These are phyloP conservation scores for Arabidopsis lyrata DNA, from an alignment of 441 rosid species.

Conservation along the genomic window DNA sequence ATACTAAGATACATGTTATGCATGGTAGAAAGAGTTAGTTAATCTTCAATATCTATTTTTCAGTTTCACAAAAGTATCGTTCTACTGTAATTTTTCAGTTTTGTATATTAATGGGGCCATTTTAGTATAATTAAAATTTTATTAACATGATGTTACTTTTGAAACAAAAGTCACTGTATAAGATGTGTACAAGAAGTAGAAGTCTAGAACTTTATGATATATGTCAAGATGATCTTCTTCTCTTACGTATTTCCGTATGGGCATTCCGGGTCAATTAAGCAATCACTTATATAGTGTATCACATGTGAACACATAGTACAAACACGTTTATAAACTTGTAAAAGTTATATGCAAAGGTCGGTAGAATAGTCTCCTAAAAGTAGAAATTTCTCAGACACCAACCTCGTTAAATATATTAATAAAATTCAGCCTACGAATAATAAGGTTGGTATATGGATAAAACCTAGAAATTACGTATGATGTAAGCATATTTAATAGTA, in stretches of 20 bases:
- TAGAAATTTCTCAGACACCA: slow-evolving; percentile 33
- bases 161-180: slow-evolving; percentile 1
- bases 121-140: background rate
- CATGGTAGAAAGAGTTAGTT: background rate
- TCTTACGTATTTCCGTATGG: background rate
- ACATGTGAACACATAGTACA: slow-evolving; percentile 36
- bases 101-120: background rate
- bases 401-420: slow-evolving; percentile 8
- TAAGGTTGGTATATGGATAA: slow-evolving; percentile 16
- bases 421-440: background rate
- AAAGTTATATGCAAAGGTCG: slow-evolving; percentile 1
- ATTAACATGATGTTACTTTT: background rate
- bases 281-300: slow-evolving; percentile 23
- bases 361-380: slow-evolving; percentile 38
- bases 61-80: background rate
- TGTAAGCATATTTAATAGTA: slow-evolving; percentile 17
- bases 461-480: slow-evolving; percentile 22
- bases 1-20: background rate
- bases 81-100: background rate
- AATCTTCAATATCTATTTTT: background rate
- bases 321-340: slow-evolving; percentile 19
- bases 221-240: slow-evolving; percentile 2
- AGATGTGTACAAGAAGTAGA: background rate
- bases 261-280: slow-evolving; percentile 37
- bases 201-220: slow-evolving; percentile 6